phyloP scores from a whole-genome alignment of 345 rosid species.

The Eutrema japonicum region DNA sequence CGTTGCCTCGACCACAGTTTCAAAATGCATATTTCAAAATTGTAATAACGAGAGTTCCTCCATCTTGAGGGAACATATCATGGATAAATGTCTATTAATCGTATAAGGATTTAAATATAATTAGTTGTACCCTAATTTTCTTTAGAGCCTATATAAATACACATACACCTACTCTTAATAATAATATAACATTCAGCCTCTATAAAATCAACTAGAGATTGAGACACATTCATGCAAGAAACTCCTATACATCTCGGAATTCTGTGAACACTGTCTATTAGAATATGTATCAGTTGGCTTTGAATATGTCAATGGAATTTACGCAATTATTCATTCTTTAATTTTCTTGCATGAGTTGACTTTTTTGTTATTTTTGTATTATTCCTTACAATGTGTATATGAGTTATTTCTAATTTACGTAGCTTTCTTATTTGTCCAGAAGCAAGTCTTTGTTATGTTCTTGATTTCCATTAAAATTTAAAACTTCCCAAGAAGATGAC shows the following conservation, averaged over 20 bases:
- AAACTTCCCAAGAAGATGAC: background rate
- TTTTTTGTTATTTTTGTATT: background rate
- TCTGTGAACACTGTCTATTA: background rate
- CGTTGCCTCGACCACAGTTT: background rate
- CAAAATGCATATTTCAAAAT: background rate
- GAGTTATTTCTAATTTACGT: background rate
- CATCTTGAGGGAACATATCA: background rate
- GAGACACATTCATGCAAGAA: background rate
- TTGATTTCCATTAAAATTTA: background rate
- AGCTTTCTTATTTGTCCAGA: background rate
- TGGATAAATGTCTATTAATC: background rate
- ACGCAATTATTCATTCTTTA: background rate
- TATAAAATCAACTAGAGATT: background rate
- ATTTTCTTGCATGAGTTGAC: constrained; percentile 1
- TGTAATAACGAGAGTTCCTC: background rate
- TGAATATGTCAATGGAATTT: background rate
- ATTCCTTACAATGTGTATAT: background rate
- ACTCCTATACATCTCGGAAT: background rate
- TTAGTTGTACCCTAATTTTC: no score
- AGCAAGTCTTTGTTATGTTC: background rate
- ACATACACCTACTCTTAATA: no score
- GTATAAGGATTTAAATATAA: no score
- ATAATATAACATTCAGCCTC: no score
- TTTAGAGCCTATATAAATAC: no score
- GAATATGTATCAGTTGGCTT: background rate